Percentiles rank a stretch among this genome's conserved stretches.
phyloP scores from a whole-genome alignment of 441 rosid genomes.

The Jatropha multifida region DNA sequence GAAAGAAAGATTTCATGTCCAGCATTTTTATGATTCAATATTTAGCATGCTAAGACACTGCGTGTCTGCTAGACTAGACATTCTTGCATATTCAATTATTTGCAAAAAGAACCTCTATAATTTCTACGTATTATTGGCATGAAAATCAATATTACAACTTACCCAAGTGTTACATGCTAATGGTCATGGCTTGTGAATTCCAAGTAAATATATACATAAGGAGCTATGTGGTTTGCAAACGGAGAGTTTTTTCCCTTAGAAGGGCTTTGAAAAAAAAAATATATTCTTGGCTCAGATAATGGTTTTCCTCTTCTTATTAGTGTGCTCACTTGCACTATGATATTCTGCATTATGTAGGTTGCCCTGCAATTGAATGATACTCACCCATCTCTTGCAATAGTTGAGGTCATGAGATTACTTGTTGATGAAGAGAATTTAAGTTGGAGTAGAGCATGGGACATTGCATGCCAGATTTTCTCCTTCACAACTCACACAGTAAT shows the following conservation, averaged over 20 bases:
- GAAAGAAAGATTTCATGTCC: background rate
- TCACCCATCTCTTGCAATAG: constrained; percentile 53
- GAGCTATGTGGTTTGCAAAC: background rate
- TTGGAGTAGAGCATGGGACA: constrained; percentile 47
- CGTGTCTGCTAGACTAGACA: background rate
- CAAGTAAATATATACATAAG: background rate
- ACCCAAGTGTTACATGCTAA: background rate
- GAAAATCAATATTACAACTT: background rate
- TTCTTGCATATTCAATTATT: background rate
- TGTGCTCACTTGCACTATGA: constrained; percentile 11
- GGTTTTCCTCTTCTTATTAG: background rate
- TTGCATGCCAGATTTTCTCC: constrained; percentile 43
- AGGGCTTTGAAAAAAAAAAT: background rate
- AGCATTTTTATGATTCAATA: background rate
- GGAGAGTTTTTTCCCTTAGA: background rate
- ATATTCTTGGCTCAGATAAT: constrained; percentile 4
- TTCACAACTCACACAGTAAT: constrained; percentile 54
- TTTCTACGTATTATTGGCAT: background rate
- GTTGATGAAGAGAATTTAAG: constrained; percentile 49
- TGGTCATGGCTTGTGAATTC: background rate
- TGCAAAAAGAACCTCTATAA: background rate
- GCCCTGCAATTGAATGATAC: constrained; percentile 63
- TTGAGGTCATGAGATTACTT: constrained; percentile 55
- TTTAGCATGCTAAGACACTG: background rate
- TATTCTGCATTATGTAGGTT: constrained; percentile 36